A percentile compares a stretch with the other conserved stretches of the same genome.
These are phyloP conservation scores for Glaciozyma martinii DNA, from an alignment of 768 basidiomycete species.

Conservation along the genomic window DNA sequence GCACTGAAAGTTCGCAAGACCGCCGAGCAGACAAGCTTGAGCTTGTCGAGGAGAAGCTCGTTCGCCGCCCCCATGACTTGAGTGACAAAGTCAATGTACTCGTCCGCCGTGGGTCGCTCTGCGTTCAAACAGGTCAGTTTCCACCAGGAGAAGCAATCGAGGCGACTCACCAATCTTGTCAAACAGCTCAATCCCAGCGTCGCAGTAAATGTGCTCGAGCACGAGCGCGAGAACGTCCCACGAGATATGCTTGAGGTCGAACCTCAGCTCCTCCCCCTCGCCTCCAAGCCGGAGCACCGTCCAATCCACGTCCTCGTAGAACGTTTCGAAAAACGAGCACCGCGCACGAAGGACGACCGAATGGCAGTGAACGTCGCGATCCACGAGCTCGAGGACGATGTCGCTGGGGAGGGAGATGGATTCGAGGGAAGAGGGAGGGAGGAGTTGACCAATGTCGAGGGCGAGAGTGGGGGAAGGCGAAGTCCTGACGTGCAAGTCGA, in stretches of 20 bases:
- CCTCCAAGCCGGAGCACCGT: slow-evolving; percentile 53
- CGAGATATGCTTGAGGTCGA: slow-evolving; percentile 62
- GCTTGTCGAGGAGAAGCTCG: slow-evolving; percentile 76
- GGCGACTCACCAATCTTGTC: slow-evolving; percentile 53
- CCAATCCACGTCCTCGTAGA: slow-evolving; percentile 80
- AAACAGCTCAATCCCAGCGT: slow-evolving; percentile 56
- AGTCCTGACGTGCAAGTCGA: slow-evolving; percentile 51
- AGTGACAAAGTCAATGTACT: slow-evolving; percentile 76
- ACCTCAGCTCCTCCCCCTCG: slow-evolving; percentile 47
- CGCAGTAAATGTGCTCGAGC: slow-evolving; percentile 66
- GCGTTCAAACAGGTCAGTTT: slow-evolving; percentile 8
- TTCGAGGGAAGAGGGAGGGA: slow-evolving; percentile 43
- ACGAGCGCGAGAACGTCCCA: slow-evolving; percentile 71
- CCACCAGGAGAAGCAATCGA: neutral
- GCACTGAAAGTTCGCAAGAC: slow-evolving; percentile 46
- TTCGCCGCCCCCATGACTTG: slow-evolving; percentile 81
- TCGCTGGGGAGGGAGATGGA: slow-evolving; percentile 42
- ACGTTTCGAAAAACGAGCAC: slow-evolving; percentile 69
- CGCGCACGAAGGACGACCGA: slow-evolving; percentile 71
- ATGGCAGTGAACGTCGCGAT: slow-evolving; percentile 57
- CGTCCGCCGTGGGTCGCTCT: slow-evolving; percentile 64
- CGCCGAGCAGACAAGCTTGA: slow-evolving; percentile 71
- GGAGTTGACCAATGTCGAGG: slow-evolving; percentile 44
- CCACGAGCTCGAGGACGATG: slow-evolving; percentile 60
- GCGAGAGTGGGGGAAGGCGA: slow-evolving; percentile 47